Conservation (phyloP, 164 flowering plant genomes). For the Amborella trichopoda region DNA sequence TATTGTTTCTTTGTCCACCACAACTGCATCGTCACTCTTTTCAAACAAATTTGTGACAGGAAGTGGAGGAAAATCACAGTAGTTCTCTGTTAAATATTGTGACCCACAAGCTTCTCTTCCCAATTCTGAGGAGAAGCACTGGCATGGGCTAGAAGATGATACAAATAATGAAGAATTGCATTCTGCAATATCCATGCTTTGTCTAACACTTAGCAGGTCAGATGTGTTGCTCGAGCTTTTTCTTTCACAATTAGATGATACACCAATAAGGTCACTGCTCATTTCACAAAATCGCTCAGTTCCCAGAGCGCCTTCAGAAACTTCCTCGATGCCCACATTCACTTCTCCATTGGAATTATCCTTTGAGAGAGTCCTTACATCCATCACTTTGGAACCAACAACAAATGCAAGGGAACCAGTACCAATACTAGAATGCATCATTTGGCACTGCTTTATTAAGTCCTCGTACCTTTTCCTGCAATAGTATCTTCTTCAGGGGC, state of each 20-base stretch:
- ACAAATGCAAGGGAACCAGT: constrained; percentile 78
- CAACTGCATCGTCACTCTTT: constrained; percentile 20
- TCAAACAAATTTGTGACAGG: constrained; percentile 64
- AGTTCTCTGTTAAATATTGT: constrained; percentile 20
- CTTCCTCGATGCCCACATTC: constrained; percentile 18
- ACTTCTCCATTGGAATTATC: constrained; percentile 28
- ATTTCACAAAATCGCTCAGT: constrained; percentile 16
- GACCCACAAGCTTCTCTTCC: constrained; percentile 21
- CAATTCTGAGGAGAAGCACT: constrained; percentile 17
- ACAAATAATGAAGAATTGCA: constrained; percentile 32
- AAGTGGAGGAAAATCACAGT: constrained; percentile 59
- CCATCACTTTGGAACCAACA: constrained; percentile 90
- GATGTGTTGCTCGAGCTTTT: constrained; percentile 43
- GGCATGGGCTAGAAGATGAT: constrained; percentile 22
- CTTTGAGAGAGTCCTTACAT: constrained; percentile 51
- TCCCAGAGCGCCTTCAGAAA: constrained; percentile 24
- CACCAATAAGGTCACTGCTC: constrained; percentile 28
- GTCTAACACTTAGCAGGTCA: constrained; percentile 43
- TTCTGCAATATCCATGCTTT: constrained; percentile 35
- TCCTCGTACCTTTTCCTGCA: constrained; percentile 67
- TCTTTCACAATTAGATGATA: constrained; percentile 20
- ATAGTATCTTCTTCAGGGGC: too few species aligned
- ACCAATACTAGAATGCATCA: constrained; percentile 80
- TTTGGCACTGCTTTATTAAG: constrained; percentile 61
- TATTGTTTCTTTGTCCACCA: constrained; percentile 14